Evolutionary conservation across 2,329 filamentous ascomycete species (phyloP), one percentile per base, ranked within the genome.

Genomic region (Penicillium janthinellum): DNA sequence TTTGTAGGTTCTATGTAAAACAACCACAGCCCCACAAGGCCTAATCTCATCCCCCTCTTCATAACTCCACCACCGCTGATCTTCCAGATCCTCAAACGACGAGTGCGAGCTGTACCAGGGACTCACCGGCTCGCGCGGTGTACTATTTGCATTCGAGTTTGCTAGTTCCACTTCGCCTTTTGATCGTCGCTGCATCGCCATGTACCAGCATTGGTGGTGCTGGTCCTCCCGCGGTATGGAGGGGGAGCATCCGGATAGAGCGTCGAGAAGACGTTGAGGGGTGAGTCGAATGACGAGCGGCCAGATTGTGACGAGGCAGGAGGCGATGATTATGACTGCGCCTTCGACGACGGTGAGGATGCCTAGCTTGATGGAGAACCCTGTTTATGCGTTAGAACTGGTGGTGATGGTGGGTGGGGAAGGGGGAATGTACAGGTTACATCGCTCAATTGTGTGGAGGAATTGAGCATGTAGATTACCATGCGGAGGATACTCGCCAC

Each of bases 241-340:
- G 3, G 34, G 2, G 22, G 22, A 11, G 7, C 14, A 22, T 22
- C 60, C 58, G 5, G 39, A 55, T 0, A 60, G 1, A n/a, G 28
- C 48, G 17, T 12, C 11, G 6, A 57, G 12, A 2, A 57, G 15
- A 5, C n/a, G 8, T 12, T 28, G 39, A 11, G 65, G 59, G 1
- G 60, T 15, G 6, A 62, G 35, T 1, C 56, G 57, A 20, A 48
- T 53, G 37, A 67, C 41, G 6, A 70, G 54, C 12, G 68, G 65
- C 67, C 68, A 68, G 45, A 66, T 68, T 2, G 60, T 58, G 10
- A 64, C 57, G 4, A 70, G 61, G 45, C 67, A 70, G 2, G 64
- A 58, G 6, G 67, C 62, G 47, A 68, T 65, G 37, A 70, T 63
- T 4, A 70, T 63, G n/a, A 67, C 49, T 0, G 51, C 71, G 4